These are phyloP conservation scores for Saitoella complicata DNA, from an alignment of 805 yeast species.

Conservation along the genomic window DNA sequence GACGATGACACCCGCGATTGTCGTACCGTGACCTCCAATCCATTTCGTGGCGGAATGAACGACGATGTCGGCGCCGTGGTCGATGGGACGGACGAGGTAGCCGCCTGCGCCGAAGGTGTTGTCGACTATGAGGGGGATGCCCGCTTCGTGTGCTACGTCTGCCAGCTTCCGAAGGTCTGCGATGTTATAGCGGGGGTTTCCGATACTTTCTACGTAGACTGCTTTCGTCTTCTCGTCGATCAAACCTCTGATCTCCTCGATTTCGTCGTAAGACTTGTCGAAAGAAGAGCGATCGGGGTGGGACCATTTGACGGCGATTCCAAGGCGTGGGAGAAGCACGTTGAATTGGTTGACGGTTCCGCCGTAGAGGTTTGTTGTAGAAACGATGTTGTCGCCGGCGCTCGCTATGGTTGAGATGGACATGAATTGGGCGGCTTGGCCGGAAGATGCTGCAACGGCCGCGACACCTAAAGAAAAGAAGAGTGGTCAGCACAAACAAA, in stretches of 20 bases:
- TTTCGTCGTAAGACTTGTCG: constrained; percentile 54
- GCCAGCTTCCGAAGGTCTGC: constrained; percentile 75
- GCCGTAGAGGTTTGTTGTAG: constrained; percentile 79
- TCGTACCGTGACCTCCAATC: constrained; percentile 96
- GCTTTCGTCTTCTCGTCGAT: constrained; percentile 83
- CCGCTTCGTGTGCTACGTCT: constrained; percentile 67
- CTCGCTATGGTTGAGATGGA: constrained; percentile 76
- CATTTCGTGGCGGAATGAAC: constrained; percentile 93
- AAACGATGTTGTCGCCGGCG: constrained; percentile 75
- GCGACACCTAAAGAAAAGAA: constrained; percentile 28
- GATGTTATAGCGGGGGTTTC: constrained; percentile 82
- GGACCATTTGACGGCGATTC: constrained; percentile 49
- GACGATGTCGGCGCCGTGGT: constrained; percentile 81
- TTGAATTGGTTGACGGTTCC: constrained; percentile 94
- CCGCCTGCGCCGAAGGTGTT: constrained; percentile 98
- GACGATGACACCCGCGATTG: constrained; percentile 79
- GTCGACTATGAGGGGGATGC: constrained; percentile 82
- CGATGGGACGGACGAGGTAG: constrained; percentile 64
- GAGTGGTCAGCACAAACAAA: no score
- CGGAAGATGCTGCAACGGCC: constrained; percentile 83
- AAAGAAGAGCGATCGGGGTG: constrained; percentile 22
- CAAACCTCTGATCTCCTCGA: constrained; percentile 52
- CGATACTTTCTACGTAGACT: constrained; percentile 74
- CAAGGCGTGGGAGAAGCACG: constrained; percentile 76
- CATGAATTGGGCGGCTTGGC: constrained; percentile 83